Base-by-base conservation (phyloP, 129 eudicot species). In the Artemisia argyi region DNA sequence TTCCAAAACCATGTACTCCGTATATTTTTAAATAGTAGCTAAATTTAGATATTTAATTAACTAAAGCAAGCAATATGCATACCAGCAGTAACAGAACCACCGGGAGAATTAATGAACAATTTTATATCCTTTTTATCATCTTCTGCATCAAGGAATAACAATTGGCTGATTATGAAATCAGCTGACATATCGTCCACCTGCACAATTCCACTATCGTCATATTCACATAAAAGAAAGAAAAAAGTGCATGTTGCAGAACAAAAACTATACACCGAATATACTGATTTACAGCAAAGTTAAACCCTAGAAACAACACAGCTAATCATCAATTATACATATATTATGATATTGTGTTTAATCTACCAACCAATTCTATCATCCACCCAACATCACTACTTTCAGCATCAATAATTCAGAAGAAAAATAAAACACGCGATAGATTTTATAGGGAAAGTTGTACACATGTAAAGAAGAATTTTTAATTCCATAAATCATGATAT, bases 61-160 rank as follows among this genome's bases (percentile, higher is more conserved):
- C 35, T 6, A 63, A 61, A 44, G 19, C n/a, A 78, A 71, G 61
- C 3, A 49, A 44, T 71, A 54, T 16, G 54, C 68, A 69, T 82
- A 95, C 99, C 99, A 65, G 99, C 91, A 81, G 97, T 86, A 35
- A 86, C 85, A 49, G 97, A 88, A 61, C 99, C 99, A 79, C 99
- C 99, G 10, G 99, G 96, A 13, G 97, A 88, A 81, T 90, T 88
- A 62, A 95, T 95, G 86, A 90, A 88, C 88, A 95, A 46, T 68
- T 78, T 88, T 73, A 95, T 95, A 66, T 95, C 99, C 17, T 90
- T 94, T 46, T 77, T 78, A 2, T 78, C 76, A 66, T 95, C 96
- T 65, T 95, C 97, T 3, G 96, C 89, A 73, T 95, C 99, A 18
- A 95, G 96, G 61, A 88, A 75, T 69, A 95, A 80, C 55, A 95